These are phyloP conservation scores for Collybia sordida DNA, from an alignment of 768 basidiomycete genomes.

Conservation along the genomic window DNA sequence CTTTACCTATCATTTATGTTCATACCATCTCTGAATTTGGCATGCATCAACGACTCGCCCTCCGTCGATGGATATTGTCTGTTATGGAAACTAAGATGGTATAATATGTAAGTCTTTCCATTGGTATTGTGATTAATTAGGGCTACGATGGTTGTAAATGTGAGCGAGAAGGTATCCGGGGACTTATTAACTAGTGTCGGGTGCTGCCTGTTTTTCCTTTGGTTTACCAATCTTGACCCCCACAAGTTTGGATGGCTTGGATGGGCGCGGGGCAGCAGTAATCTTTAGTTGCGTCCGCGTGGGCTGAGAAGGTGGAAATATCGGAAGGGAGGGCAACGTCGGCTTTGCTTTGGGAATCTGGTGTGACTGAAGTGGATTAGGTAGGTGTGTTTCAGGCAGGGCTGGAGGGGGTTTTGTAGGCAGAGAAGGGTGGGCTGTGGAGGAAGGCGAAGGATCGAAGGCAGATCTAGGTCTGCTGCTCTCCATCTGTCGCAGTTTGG, in stretches of 20 bases:
- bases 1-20: slow-evolving; percentile 17
- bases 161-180: too few species aligned
- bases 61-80: too few species aligned
- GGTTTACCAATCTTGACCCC: slow-evolving; percentile 42
- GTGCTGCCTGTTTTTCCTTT: slow-evolving; percentile 10
- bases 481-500: slow-evolving; percentile 85
- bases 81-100: background rate
- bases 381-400: slow-evolving; percentile 17
- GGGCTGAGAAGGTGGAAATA: slow-evolving; percentile 9
- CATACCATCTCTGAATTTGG: slow-evolving; percentile 15
- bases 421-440: slow-evolving; percentile 32
- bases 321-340: slow-evolving; percentile 24
- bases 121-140: too few species aligned
- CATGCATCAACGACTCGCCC: background rate
- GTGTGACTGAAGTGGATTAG: slow-evolving; percentile 4
- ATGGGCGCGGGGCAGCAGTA: slow-evolving; percentile 4
- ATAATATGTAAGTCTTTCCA: background rate
- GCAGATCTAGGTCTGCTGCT: slow-evolving; percentile 27
- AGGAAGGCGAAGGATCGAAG: slow-evolving; percentile 9
- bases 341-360: slow-evolving; percentile 15
- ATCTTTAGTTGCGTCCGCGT: slow-evolving; percentile 3
- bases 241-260: slow-evolving; percentile 24
- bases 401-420: slow-evolving; percentile 42
- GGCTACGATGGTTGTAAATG: too few species aligned
- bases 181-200: background rate